phyloP scores from a whole-genome alignment of 179 eudicot genomes.

The Sideroxylon spinosum region DNA sequence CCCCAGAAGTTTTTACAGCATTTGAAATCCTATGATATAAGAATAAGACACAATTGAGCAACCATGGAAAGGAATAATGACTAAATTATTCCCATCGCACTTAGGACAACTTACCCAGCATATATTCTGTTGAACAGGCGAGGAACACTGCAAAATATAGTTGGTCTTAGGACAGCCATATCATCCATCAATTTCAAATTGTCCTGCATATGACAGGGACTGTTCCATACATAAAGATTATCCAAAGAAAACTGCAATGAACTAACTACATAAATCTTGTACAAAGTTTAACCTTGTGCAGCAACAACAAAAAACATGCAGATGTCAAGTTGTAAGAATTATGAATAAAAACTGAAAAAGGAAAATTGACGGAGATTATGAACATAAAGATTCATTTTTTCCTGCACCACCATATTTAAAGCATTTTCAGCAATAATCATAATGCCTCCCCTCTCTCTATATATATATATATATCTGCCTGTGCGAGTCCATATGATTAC shows the following conservation, averaged over 20 bases:
- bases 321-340: neutral
- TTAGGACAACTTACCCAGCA: constrained; percentile 57
- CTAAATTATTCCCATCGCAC: neutral
- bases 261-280: neutral
- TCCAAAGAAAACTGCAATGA: neutral
- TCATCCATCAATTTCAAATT: constrained; percentile 94
- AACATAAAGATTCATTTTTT: neutral
- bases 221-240: neutral
- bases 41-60: constrained; percentile 11
- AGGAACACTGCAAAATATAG: constrained; percentile 92
- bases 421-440: neutral
- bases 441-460: neutral
- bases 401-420: neutral
- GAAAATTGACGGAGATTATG: neutral
- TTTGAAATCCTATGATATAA: constrained; percentile 50
- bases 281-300: neutral
- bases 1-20: constrained; percentile 89
- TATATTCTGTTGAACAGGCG: constrained; percentile 93
- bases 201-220: constrained; percentile 51
- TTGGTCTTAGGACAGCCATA: constrained; percentile 71
- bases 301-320: neutral
- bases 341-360: neutral
- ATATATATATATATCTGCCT: too few relatives aligned
- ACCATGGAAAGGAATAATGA: constrained; percentile 10
- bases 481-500: neutral